These are phyloP conservation scores for Kodamaea hsintzibuensis DNA, from an alignment of 805 yeast genomes.

Conservation along the genomic window DNA sequence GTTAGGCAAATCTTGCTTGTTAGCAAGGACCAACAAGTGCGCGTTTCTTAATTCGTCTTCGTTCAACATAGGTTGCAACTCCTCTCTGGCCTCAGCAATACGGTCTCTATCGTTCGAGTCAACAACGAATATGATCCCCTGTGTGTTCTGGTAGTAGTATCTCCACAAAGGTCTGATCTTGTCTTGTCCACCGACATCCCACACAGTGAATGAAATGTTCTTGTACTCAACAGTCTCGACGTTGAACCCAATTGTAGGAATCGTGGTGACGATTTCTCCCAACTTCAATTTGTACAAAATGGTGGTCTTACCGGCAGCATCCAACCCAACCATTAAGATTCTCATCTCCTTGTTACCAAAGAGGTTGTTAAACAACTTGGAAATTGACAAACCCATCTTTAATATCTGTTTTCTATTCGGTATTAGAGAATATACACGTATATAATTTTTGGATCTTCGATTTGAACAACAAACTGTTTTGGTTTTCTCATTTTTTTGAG, in stretches of 20 bases:
- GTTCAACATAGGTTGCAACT: slow-evolving; percentile 45
- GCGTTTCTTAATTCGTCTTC: slow-evolving; percentile 47
- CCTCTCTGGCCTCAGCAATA: slow-evolving; percentile 44
- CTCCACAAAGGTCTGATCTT: slow-evolving; percentile 47
- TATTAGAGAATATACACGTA: slow-evolving; percentile 6
- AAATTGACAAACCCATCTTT: slow-evolving; percentile 39
- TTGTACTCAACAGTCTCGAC: slow-evolving; percentile 46
- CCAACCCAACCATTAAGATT: slow-evolving; percentile 46
- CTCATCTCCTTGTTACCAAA: slow-evolving; percentile 46
- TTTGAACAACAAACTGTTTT: slow-evolving; percentile 12
- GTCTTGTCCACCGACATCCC: slow-evolving; percentile 49
- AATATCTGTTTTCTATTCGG: slow-evolving; percentile 8
- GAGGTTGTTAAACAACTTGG: slow-evolving; percentile 41
- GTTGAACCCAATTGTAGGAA: slow-evolving; percentile 45
- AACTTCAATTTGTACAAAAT: slow-evolving; percentile 44
- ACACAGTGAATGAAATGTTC: slow-evolving; percentile 44
- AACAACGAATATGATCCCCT: slow-evolving; percentile 43
- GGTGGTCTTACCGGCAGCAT: slow-evolving; percentile 48
- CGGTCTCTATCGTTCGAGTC: slow-evolving; percentile 47
- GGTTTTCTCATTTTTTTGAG: slow-evolving; percentile 8
- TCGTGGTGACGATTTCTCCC: slow-evolving; percentile 44
- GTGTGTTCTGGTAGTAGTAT: slow-evolving; percentile 45
- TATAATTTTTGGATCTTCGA: slow-evolving; percentile 4
- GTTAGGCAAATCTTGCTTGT: slow-evolving; percentile 46
- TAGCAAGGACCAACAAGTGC: slow-evolving; percentile 40